These are phyloP conservation scores for Fusarium neocosmosporiellum DNA, from an alignment of 2,329 filamentous ascomycete species.

Conservation along the genomic window DNA sequence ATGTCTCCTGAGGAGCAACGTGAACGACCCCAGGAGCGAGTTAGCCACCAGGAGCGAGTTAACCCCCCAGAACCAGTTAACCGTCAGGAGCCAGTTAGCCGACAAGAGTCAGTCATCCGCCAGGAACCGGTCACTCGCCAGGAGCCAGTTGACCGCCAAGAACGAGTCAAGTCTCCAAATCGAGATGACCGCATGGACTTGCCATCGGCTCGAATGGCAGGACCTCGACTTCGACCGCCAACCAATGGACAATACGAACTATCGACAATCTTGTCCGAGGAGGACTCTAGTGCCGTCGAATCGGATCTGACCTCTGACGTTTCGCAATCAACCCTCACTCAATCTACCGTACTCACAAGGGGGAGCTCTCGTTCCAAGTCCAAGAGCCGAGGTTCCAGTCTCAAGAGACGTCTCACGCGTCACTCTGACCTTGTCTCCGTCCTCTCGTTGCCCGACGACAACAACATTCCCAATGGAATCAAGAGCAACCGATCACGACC, in stretches of 20 bases:
- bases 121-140: background rate
- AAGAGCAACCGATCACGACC: slow-evolving; percentile 80
- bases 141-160: background rate
- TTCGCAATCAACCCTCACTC: slow-evolving; percentile 67
- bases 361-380: slow-evolving; percentile 55
- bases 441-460: slow-evolving; percentile 76
- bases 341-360: slow-evolving; percentile 62
- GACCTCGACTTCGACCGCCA: slow-evolving; percentile 57
- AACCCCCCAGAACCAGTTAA: background rate
- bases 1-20: slow-evolving; percentile 35
- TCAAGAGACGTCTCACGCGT: slow-evolving; percentile 84
- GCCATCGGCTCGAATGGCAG: slow-evolving; percentile 44
- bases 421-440: slow-evolving; percentile 96
- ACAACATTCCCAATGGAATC: slow-evolving; percentile 66
- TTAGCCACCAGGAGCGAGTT: background rate
- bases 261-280: slow-evolving; percentile 68
- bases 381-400: slow-evolving; percentile 60
- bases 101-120: background rate
- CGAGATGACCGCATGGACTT: slow-evolving; percentile 31
- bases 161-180: background rate
- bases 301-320: slow-evolving; percentile 65
- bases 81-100: background rate
- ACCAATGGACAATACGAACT: slow-evolving; percentile 66
- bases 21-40: slow-evolving; percentile 19
- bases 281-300: slow-evolving; percentile 56